Evolutionary conservation across 345 rosid genomes (phyloP).

Genomic region (Eucalyptus marginata): DNA sequence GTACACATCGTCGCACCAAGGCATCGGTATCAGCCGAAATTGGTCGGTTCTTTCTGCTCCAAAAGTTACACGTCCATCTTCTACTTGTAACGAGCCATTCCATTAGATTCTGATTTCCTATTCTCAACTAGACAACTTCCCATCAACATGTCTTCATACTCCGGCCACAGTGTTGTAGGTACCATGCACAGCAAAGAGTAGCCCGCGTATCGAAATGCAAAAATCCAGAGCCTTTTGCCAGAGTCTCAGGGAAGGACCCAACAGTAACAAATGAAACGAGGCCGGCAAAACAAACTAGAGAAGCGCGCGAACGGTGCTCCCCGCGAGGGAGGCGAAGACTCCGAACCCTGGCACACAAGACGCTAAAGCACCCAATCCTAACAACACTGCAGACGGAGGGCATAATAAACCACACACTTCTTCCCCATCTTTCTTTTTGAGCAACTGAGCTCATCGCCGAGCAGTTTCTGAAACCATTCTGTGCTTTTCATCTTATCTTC

Average conservation of each 20-base stretch:
- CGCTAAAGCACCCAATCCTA: slow-evolving; percentile 52
- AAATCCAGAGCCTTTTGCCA: slow-evolving; percentile 56
- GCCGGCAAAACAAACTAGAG: slow-evolving; percentile 81
- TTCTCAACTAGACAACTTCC: not conserved
- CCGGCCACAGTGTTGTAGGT: slow-evolving; percentile 49
- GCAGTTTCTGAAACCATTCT: slow-evolving; percentile 28
- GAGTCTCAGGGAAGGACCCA: slow-evolving; percentile 47
- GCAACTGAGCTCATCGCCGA: slow-evolving; percentile 3
- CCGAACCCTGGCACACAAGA: slow-evolving; percentile 68
- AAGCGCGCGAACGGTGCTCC: slow-evolving; percentile 68
- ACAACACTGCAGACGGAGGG: slow-evolving; percentile 37
- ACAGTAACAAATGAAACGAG: slow-evolving; percentile 55
- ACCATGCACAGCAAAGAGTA: slow-evolving; percentile 62
- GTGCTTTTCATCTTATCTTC: slow-evolving; percentile 52
- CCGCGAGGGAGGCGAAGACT: slow-evolving; percentile 55
- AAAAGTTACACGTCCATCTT: not conserved
- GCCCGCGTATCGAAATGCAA: slow-evolving; percentile 41
- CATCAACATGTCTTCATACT: slow-evolving; percentile 3
- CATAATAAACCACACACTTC: slow-evolving; percentile 11
- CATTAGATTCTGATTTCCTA: not conserved
- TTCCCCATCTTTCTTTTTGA: slow-evolving; percentile 15
- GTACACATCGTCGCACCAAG: not conserved
- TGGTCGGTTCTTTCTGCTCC: not conserved
- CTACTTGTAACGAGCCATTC: not conserved
- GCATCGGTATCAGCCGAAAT: not conserved